phyloP scores from a whole-genome alignment of 306 rosid genomes.

The Inga laurina region DNA sequence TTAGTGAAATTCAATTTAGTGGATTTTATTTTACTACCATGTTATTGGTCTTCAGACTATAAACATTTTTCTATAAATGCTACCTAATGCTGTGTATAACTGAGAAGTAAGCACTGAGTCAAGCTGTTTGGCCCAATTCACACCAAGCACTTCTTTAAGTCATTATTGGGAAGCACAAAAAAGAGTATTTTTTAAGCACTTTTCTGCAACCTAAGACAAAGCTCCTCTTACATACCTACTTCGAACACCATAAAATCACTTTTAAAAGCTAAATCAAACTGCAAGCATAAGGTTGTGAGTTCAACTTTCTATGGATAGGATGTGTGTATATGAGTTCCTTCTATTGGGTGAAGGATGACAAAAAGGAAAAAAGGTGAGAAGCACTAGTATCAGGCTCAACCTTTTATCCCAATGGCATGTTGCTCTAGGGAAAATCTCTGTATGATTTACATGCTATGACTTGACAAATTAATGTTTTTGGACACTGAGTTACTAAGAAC shows the following conservation, averaged over 20 bases:
- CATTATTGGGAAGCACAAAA: too few species aligned
- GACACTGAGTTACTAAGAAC: background rate
- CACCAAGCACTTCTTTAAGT: too few species aligned
- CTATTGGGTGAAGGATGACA: background rate
- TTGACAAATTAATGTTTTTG: background rate
- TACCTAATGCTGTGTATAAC: background rate
- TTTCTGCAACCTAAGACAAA: too few species aligned
- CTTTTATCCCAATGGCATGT: background rate
- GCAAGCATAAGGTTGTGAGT: too few species aligned
- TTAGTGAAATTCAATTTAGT: background rate
- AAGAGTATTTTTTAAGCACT: too few species aligned
- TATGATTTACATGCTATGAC: background rate
- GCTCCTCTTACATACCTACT: too few species aligned
- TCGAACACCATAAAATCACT: too few species aligned
- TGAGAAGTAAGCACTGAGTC: background rate
- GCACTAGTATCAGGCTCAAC: background rate
- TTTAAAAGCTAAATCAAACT: too few species aligned
- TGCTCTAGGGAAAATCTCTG: background rate
- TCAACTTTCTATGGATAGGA: too few species aligned
- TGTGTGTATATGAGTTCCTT: background rate
- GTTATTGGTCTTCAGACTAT: background rate
- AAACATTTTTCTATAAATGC: background rate
- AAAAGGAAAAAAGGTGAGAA: background rate
- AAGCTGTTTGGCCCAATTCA: too few species aligned
- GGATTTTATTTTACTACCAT: too few species aligned